Percentiles rank a stretch among this genome's conserved stretches.
These are phyloP conservation scores for Sclerotinia spermophila DNA, from an alignment of 2,329 filamentous ascomycete genomes.

Conservation along the genomic window DNA sequence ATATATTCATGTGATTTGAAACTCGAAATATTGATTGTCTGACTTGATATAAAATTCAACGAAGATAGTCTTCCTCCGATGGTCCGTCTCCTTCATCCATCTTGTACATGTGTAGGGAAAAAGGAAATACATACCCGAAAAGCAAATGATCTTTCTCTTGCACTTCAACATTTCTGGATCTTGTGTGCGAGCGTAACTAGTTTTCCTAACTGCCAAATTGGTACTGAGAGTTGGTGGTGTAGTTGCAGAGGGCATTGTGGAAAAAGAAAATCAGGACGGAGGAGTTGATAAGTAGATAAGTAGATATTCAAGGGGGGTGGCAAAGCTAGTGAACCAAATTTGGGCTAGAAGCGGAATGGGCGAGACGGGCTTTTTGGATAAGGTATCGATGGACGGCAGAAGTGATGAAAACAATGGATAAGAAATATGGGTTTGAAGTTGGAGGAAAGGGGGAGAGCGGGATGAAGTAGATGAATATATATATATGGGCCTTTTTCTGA, in stretches of 20 bases:
- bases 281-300: neutral
- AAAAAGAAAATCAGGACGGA: neutral
- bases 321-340: neutral
- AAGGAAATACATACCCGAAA: constrained; percentile 46
- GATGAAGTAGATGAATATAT: constrained; percentile 3
- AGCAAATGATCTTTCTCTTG: constrained; percentile 56
- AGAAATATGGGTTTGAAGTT: neutral
- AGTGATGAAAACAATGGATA: neutral
- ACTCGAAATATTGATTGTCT: neutral
- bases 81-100: neutral
- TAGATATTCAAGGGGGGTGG: neutral
- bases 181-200: constrained; percentile 30
- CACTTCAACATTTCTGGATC: constrained; percentile 38
- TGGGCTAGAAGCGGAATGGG: neutral
- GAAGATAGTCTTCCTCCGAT: neutral
- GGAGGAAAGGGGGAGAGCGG: neutral
- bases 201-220: constrained; percentile 29
- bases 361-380: neutral
- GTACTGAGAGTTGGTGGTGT: constrained; percentile 36
- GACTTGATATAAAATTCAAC: neutral
- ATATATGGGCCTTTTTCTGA: constrained; percentile 1
- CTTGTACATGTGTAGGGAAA: neutral
- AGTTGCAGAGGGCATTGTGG: constrained; percentile 42
- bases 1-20: neutral
- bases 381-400: neutral